phyloP scores from a whole-genome alignment of 805 yeast species.

The Torulaspora franciscae region DNA sequence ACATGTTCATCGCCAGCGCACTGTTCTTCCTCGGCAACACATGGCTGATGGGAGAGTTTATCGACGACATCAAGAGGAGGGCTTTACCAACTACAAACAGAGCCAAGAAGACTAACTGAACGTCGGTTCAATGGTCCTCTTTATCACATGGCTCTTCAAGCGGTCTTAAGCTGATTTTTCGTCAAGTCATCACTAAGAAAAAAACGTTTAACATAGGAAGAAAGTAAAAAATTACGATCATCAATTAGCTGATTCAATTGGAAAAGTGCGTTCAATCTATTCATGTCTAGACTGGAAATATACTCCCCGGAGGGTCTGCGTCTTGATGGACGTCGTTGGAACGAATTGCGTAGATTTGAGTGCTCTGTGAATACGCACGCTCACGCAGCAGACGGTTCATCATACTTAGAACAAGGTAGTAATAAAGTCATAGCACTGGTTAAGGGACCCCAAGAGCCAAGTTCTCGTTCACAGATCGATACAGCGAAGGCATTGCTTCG shows the following conservation, averaged over 20 bases:
- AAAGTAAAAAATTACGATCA: background rate
- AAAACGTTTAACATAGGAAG: conserved; percentile 2
- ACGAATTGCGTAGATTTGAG: conserved; percentile 77
- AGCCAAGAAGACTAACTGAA: conserved; percentile 5
- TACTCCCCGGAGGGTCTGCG: conserved; percentile 95
- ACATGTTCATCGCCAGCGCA: conserved; percentile 51
- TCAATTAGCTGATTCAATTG: background rate
- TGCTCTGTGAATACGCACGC: conserved; percentile 87
- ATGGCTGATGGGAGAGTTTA: conserved; percentile 53
- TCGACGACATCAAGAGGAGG: conserved; percentile 38
- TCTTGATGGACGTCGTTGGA: conserved; percentile 91
- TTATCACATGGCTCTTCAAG: conserved; percentile 2
- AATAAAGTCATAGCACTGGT: conserved; percentile 82
- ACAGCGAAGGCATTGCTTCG: conserved; percentile 52
- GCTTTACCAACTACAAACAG: background rate
- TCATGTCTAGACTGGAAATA: conserved; percentile 67
- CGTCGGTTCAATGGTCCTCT: background rate
- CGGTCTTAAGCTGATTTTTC: background rate
- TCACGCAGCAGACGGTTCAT: conserved; percentile 82
- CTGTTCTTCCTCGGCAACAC: conserved; percentile 59
- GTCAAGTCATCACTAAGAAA: conserved; percentile 2
- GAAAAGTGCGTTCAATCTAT: background rate
- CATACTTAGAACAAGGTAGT: conserved; percentile 87
- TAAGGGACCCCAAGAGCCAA: conserved; percentile 87
- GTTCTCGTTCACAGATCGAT: conserved; percentile 46